phyloP scores from a whole-genome alignment of 768 basidiomycete species.

The Phanerodontia chrysosporium region DNA sequence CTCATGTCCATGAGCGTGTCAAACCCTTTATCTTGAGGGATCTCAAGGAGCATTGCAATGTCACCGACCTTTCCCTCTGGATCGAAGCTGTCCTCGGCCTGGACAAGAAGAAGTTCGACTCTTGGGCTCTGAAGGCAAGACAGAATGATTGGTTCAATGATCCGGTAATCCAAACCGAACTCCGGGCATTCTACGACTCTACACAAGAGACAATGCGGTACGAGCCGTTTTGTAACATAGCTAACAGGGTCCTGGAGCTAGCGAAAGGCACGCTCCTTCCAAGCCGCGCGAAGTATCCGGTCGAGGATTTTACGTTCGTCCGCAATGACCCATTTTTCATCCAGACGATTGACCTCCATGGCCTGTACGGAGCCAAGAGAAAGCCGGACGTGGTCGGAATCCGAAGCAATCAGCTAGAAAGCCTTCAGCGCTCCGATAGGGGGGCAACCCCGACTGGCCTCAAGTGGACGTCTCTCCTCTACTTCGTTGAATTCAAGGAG shows the following conservation, averaged over 20 bases:
- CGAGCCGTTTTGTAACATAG: neutral
- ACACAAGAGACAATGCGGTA: neutral
- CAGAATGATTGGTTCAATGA: neutral
- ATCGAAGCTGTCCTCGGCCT: neutral
- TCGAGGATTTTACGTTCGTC: neutral
- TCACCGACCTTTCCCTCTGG: neutral
- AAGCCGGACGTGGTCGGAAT: no score
- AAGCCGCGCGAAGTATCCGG: neutral
- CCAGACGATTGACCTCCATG: no score
- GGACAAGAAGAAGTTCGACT: neutral
- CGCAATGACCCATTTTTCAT: neutral
- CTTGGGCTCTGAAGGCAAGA: neutral
- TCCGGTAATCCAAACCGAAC: neutral
- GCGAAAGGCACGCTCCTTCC: neutral
- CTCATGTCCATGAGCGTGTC: no score
- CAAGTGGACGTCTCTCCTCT: neutral
- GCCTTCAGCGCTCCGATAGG: no score
- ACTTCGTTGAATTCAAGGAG: neutral
- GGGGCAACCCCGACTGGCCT: neutral
- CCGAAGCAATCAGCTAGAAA: no score
- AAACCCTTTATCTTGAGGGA: no score
- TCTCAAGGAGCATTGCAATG: no score
- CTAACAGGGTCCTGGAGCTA: neutral
- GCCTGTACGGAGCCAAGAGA: no score
- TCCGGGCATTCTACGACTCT: neutral